Evolutionary conservation across 73 alveolate genomes (phyloP), one percentile per base, ranked within the genome.

Genomic region (Paramecium primaurelia): DNA sequence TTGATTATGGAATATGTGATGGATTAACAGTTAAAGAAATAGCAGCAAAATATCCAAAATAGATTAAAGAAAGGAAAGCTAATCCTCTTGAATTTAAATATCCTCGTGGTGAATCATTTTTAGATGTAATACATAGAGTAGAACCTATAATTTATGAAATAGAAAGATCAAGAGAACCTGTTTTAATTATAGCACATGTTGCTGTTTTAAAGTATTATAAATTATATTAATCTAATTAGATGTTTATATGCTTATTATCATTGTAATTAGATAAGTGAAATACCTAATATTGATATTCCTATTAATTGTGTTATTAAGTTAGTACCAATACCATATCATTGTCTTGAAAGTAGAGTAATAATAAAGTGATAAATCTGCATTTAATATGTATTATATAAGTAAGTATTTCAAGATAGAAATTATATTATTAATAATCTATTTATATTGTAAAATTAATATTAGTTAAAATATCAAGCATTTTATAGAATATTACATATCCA

Each of bases 51-150:
- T 88, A 88, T 36, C 58, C 47, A 80, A 47, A 49, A 32, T 58
- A 88, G 10, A 45, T 32, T 1, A 40, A 54, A 26, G 47, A 59
- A 22, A 51, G 94, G 20, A 40, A 89, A 49, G 75, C 75, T 42
- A 45, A 88, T 77, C 75, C 87, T 11, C 77, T 93, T 40, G 86
- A 85, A 22, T 93, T 85, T 59, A 22, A 92, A 51, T 93, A 93
- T 86, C 96, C 96, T n/a, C 51, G 87, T 59, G 96, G 96, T 3
- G 96, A 93, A 77, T 51, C 93, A 84, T 93, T 73, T 26, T 68
- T 64, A 49, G 96, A 93, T 89, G 94, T 93, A 45, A 93, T 93
- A 9, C 58, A 73, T 25, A 88, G 96, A 64, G 85, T 93, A 9
- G 94, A 93, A 59, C 93, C 96, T 10, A 64, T 85, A 8, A 58